Evolutionary conservation across 2,329 filamentous ascomycete species (phyloP).

Genomic region (Neonectria neomacrospora): DNA sequence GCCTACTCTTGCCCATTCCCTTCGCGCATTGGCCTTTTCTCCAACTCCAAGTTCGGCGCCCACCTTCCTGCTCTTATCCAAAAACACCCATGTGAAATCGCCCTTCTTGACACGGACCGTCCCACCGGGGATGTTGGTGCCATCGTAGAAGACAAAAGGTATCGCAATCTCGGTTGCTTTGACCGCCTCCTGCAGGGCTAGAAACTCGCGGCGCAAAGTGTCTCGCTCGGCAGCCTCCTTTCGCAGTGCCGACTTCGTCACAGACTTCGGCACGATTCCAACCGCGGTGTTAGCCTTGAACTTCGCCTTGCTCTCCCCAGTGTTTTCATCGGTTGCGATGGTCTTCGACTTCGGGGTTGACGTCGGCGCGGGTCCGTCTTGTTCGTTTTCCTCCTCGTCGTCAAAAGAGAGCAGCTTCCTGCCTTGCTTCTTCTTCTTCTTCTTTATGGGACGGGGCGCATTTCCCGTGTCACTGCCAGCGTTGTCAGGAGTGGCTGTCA

Average conservation of each 20-base stretch:
- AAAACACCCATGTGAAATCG: constrained; percentile 90
- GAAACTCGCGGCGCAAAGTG: constrained; percentile 82
- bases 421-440: constrained; percentile 58
- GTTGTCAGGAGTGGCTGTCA: constrained; percentile 59
- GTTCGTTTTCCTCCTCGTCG: constrained; percentile 73
- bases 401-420: constrained; percentile 71
- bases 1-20: constrained; percentile 91
- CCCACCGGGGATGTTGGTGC: constrained; percentile 87
- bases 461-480: constrained; percentile 49
- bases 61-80: constrained; percentile 91
- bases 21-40: constrained; percentile 71
- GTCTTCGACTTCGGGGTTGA: constrained; percentile 49
- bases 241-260: constrained; percentile 78
- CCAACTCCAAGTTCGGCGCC: constrained; percentile 85
- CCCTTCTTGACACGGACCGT: constrained; percentile 90
- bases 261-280: constrained; percentile 72
- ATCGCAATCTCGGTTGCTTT: constrained; percentile 90
- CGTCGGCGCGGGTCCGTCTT: constrained; percentile 53
- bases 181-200: constrained; percentile 84
- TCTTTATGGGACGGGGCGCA: constrained; percentile 39
- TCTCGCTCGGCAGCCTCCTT: constrained; percentile 84
- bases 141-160: constrained; percentile 97
- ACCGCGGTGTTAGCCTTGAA: constrained; percentile 72
- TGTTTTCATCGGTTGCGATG: constrained; percentile 49
- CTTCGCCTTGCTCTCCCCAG: constrained; percentile 51